Base-by-base conservation (phyloP, 345 rosid species). In the Brassica juncea region DNA sequence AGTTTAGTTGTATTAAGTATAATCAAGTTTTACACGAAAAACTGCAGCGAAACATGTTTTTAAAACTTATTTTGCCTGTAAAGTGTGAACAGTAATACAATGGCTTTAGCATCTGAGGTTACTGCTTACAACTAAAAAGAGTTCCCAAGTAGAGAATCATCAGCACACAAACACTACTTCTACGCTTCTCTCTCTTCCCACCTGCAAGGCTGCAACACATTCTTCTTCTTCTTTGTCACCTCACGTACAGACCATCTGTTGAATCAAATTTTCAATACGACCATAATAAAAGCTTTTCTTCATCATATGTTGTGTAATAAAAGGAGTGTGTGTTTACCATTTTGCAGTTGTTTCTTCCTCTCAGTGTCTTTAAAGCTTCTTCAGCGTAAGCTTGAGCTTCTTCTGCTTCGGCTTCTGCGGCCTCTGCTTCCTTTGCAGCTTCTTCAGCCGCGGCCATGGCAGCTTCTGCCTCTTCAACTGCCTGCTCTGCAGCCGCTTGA, bases 381-480 rank as follows among this genome's bases (percentile, higher is more conserved):
- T 91, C 97, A 27, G 91, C 94, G 77, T 88, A 90, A 84, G 97
- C 98, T 80, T 88, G 88, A 65, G 98, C 99, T 47, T 87, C 97
- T 80, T 90, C 98, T 16, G 97, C 99, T 73, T 91, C 91, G 14
- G 97, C 98, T 82, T 96, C 99, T 8, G 98, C 97, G 66, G 83
- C 89, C 77, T 95, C 97, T 5, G 99, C 98, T 77, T 93, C 99
- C 75, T 88, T 93, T 9, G 91, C 93, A 80, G 99, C 99, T 86
- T 87, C 94, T 77, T 95, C 98, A 68, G 99, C 99, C 75, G 83
- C 97, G 2, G 92, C 93, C 65, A 91, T 88, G 28, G 97, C 97
- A 75, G 88, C 91, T 84, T 93, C 99, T 63, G 99, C 98, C 84
- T 92, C 91, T 30, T 89, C 90, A 80, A 96, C 99, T 68, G 97